Conservation (phyloP, 495 filamentous ascomycete species). For the Penicillium herquei region DNA sequence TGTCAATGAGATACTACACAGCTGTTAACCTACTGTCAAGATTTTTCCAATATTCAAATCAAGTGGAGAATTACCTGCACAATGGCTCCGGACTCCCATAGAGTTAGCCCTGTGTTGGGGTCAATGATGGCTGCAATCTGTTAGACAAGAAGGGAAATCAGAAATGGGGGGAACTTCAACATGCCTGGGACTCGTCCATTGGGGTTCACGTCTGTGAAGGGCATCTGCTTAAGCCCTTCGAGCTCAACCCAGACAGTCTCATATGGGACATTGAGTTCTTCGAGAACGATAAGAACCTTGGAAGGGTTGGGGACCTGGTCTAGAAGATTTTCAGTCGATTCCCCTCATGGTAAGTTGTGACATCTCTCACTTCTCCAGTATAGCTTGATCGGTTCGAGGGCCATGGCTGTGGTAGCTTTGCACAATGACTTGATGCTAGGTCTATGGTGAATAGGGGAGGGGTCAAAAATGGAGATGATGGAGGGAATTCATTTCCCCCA, state of each 20-base stretch:
- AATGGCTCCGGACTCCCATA: constrained; percentile 68
- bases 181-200: constrained; percentile 55
- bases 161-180: background rate
- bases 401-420: background rate
- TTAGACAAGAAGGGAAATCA: background rate
- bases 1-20: constrained; percentile 54
- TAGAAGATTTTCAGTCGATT: background rate
- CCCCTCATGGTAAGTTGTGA: background rate
- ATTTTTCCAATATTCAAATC: background rate
- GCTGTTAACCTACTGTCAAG: background rate
- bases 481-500: too few relatives aligned
- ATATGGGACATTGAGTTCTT: constrained; percentile 55
- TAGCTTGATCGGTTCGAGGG: background rate
- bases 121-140: constrained; percentile 46
- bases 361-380: background rate
- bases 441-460: background rate
- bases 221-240: constrained; percentile 48
- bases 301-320: constrained; percentile 45
- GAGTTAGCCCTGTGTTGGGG: constrained; percentile 55
- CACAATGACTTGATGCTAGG: background rate
- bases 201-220: constrained; percentile 55
- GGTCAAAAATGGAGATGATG: background rate
- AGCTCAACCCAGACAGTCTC: constrained; percentile 37
- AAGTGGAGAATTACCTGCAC: constrained; percentile 26
- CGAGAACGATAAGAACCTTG: constrained; percentile 57